Conservation (phyloP, 495 filamentous ascomycete genomes). For the Peziza echinospora region DNA sequence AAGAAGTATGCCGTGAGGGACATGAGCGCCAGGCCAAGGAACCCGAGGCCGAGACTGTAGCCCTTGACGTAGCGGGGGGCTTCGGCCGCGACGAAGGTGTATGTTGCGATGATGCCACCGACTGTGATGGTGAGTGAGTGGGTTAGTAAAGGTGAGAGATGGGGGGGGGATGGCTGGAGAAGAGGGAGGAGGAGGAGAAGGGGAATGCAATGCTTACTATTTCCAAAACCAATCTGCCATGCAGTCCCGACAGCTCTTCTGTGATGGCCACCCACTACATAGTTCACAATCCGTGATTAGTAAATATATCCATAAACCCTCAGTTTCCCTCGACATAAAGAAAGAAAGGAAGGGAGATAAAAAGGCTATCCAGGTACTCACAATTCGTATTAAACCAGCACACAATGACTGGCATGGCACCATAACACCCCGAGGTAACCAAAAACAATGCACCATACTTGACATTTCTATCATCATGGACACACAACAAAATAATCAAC, state of each 20-base stretch:
- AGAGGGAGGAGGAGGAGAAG: too few relatives aligned
- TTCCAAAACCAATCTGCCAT: conserved; percentile 86
- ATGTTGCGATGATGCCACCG: conserved; percentile 80
- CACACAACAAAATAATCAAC: conserved; percentile 46
- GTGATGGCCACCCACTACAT: conserved; percentile 50
- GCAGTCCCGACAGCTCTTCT: conserved; percentile 61
- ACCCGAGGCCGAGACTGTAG: conserved; percentile 57
- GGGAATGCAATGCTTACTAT: too few relatives aligned
- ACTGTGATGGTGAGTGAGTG: too few relatives aligned
- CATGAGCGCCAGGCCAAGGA: conserved; percentile 42
- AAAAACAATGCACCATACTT: conserved; percentile 60
- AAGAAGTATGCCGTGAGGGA: conserved; percentile 39
- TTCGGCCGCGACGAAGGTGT: conserved; percentile 52
- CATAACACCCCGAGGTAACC: conserved; percentile 39
- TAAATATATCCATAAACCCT: too few relatives aligned
- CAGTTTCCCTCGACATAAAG: too few relatives aligned
- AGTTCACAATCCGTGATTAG: neutral
- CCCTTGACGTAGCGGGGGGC: conserved; percentile 48
- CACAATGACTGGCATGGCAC: conserved; percentile 61
- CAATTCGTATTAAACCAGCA: conserved; percentile 90
- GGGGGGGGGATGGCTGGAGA: too few relatives aligned
- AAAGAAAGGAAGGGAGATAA: neutral
- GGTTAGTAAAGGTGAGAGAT: too few relatives aligned
- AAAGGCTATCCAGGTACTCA: conserved; percentile 15
- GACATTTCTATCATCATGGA: conserved; percentile 34